These are phyloP conservation scores for Aspergillus olivimuriae DNA, from an alignment of 495 filamentous ascomycete genomes.

Conservation along the genomic window DNA sequence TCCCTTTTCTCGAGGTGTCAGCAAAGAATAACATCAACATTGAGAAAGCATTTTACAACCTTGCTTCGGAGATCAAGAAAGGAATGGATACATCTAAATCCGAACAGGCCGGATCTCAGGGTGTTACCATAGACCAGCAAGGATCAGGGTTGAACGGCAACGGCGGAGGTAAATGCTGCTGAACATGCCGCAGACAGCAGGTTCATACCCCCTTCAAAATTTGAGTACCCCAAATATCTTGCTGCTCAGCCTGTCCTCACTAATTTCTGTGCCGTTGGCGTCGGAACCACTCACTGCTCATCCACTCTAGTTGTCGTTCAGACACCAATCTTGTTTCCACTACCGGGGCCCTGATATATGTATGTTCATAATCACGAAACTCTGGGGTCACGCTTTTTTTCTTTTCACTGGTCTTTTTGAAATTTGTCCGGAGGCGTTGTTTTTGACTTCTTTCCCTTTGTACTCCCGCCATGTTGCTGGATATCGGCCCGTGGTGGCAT, in stretches of 20 bases:
- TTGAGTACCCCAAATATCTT: too few relatives aligned
- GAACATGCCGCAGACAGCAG: slow-evolving; percentile 30
- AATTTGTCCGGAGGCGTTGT: slow-evolving; percentile 11
- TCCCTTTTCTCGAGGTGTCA: slow-evolving; percentile 97
- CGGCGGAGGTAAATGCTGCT: slow-evolving; percentile 82
- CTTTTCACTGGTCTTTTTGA: background rate
- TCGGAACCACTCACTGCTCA: too few relatives aligned
- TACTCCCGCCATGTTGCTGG: slow-evolving; percentile 5
- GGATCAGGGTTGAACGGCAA: slow-evolving; percentile 51
- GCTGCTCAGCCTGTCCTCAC: too few relatives aligned
- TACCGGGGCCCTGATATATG: too few relatives aligned
- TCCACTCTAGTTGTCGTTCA: too few relatives aligned
- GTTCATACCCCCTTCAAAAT: too few relatives aligned
- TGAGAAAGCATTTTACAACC: slow-evolving; percentile 94
- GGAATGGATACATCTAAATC: slow-evolving; percentile 65
- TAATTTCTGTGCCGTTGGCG: too few relatives aligned
- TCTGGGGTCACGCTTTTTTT: background rate
- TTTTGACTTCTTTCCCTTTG: slow-evolving; percentile 1
- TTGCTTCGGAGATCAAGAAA: slow-evolving; percentile 98
- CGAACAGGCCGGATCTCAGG: slow-evolving; percentile 56
- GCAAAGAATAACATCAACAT: slow-evolving; percentile 99
- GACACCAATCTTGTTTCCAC: too few relatives aligned
- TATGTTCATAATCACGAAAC: slow-evolving; percentile 4
- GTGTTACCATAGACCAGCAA: slow-evolving; percentile 67
- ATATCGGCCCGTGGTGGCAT: background rate